Evolutionary conservation across 176 grass and related monocot genomes (phyloP), one percentile per base, ranked within the genome.

Genomic region (Triticum monococcum): DNA sequence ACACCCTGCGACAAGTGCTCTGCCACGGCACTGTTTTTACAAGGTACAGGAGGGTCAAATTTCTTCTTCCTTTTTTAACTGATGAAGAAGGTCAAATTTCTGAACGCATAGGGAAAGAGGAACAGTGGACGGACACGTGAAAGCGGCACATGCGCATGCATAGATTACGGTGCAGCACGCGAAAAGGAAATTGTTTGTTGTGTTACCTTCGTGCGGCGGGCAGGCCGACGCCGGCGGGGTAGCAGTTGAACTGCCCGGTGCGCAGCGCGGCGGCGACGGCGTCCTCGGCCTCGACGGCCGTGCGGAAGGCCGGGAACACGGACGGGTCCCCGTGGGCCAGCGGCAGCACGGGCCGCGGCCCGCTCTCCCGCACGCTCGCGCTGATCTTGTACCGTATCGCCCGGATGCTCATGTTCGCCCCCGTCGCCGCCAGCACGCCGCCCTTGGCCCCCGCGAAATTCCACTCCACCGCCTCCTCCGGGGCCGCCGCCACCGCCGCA

Each of bases 261-360:
- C 74, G 91, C 12, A 95, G 77, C 4, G 91, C 86, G 20, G 80
- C 77, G 63, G 84, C 82, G 13, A 95, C 87, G n/a, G 91, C 91
- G 22, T 92, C 88, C 80, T 90, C 93, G 20, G 83, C 93, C 65
- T 74, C 85, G n/a, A 30, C 22, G 30, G 91, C 84, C 3, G 86
- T 92, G 46, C 86, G 83, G 83, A 90, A 95, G 63, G 72, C 70
- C 13, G 85, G 88, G 81, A 95, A 95, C 8, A 64, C 14, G 18
- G 91, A 95, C 5, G 88, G 90, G 79, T 90, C 90, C 12, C 93
- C 90, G 66, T 95, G 85, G 7, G 85, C 93, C 9, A 92, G 86
- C 8, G 86, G 86, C 18, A 95, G 78, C 61, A 90, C 30, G 6
- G 91, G 90, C 5, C 85, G 84, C 13, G 86, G 87, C 3, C 83